These are phyloP conservation scores for Malus sieversii DNA, from an alignment of 306 rosid genomes.

Conservation along the genomic window DNA sequence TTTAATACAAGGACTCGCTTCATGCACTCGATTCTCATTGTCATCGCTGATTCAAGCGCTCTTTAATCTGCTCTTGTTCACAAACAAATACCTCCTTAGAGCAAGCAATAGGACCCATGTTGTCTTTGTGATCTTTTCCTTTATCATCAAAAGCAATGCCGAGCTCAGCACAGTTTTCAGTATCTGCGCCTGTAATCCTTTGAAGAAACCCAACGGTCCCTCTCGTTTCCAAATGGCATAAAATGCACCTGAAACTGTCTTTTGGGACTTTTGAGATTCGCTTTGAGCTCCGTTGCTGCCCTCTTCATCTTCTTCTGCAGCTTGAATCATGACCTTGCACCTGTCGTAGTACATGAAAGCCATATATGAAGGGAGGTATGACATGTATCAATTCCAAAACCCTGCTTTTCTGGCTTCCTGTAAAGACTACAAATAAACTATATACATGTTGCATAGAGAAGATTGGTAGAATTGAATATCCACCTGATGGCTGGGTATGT, in stretches of 20 bases:
- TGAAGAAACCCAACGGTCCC: constrained; percentile 80
- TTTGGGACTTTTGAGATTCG: constrained; percentile 38
- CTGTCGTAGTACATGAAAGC: constrained; percentile 19
- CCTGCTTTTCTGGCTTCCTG: background rate
- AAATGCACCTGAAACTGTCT: constrained; percentile 65
- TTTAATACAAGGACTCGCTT: constrained; percentile 5
- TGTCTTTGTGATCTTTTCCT: constrained; percentile 78
- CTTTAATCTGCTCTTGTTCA: constrained; percentile 46
- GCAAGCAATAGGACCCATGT: constrained; percentile 69
- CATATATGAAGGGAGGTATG: background rate
- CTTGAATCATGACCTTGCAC: constrained; percentile 88
- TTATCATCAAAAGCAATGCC: constrained; percentile 82
- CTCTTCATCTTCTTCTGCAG: constrained; percentile 58
- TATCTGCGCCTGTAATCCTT: constrained; percentile 86
- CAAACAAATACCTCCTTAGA: constrained; percentile 46
- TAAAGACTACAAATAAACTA: background rate
- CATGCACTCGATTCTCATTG: background rate
- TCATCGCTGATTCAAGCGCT: constrained; percentile 24
- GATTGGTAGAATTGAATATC: constrained; percentile 15
- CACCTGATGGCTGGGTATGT: constrained; percentile 99
- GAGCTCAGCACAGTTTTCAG: constrained; percentile 89
- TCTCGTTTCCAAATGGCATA: constrained; percentile 68
- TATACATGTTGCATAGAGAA: background rate
- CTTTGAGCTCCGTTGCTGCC: constrained; percentile 33
- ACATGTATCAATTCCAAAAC: background rate